Base-by-base conservation (phyloP, 2,329 filamentous ascomycete species). In the Phyllosticta capitalensis region DNA sequence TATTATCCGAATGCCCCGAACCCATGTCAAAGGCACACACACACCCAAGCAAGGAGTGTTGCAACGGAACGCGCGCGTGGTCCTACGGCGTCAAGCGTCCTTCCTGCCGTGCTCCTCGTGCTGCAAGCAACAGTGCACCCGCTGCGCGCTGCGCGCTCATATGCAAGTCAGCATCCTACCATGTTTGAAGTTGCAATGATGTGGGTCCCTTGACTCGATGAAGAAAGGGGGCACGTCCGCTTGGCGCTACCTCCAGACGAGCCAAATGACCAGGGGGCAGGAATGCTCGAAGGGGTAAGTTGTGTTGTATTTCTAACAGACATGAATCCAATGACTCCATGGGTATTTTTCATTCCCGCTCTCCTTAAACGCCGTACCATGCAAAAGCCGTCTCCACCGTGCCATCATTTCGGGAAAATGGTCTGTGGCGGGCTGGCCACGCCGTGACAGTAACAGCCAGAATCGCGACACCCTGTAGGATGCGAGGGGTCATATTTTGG, bases 401-500 rank as follows among this genome's bases (percentile, higher is more conserved):
- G 4, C 22, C 10, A 9, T 24, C 17, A 58, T 26, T 30, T 38
- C 17, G 51, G 51, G 38, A 58, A 54, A 33, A 58, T 54, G 51
- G 33, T 54, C 56, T 58, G 56, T 21, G 51, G 21, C 17, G 54
- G 20, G 17, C 30, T 38, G 56, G 21, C 30, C 21, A 49, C 17
- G 3, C 17, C 1, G 30, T 26, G 56, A 24, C 56, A 58, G n/a
- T 52, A n/a, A 45, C 57, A 59, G 26, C 2, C 9, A 14, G 24
- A 24, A 12, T 59, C 57, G 52, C 17, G 64, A 67, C 81, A 83
- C 24, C 73, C 79, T 2, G 79, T 82, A 22, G 80, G 80, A 56
- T 70, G 74, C 14, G 72, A 72, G 33, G 80, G 80, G 67, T 82
- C 76, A 67, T 83, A 83, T 64, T 79, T 77, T 6, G 75, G 77